Evolutionary conservation across 2,329 filamentous ascomycete genomes (phyloP), one percentile per base, ranked within the genome.

Genomic region (Fusarium udum): DNA sequence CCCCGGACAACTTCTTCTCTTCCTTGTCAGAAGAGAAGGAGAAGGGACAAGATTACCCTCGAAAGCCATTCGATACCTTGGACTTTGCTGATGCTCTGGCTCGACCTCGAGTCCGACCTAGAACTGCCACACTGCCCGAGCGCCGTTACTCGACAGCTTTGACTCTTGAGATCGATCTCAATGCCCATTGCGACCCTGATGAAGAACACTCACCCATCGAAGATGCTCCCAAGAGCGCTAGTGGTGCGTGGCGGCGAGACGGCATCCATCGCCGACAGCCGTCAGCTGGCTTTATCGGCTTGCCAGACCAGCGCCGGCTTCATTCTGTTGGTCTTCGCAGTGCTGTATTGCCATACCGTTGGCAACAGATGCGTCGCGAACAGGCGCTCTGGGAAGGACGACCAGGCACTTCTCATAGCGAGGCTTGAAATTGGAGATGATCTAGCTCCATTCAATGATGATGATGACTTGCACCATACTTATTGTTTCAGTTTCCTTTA

Each of bases 301-400:
- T 79, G 18, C 72, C 69, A 31, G 77, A 79, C 36, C 76, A 72
- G 58, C 70, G 72, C 11, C 67, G 75, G 4, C 67, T 78, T n/a
- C 67, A 75, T 34, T 76, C 73, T 45, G 65, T 79, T 45, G 77
- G 77, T 28, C 74, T 79, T 32, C 77, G 77, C 42, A 75, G 71
- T 48, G 77, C 77, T 28, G 69, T 79, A 14, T 40, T 79, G 45
- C 77, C 77, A 22, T 78, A 78, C 32, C 77, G 75, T n/a, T 77
- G 69, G 73, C 76, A 77, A 32, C 67, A 68, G 22, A 55, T 76
- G 66, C 74, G 68, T 18, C 65, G 63, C 7, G 73, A 77, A 18
- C 68, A 74, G 49, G 74, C 73, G 6, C 55, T 67, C 49, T 75
- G 61, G 71, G 75, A 67, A 40, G 75, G 72, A n/a, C 75, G 76